Conservation (phyloP, 345 rosid genomes). For the Fremontodendron californicum region DNA sequence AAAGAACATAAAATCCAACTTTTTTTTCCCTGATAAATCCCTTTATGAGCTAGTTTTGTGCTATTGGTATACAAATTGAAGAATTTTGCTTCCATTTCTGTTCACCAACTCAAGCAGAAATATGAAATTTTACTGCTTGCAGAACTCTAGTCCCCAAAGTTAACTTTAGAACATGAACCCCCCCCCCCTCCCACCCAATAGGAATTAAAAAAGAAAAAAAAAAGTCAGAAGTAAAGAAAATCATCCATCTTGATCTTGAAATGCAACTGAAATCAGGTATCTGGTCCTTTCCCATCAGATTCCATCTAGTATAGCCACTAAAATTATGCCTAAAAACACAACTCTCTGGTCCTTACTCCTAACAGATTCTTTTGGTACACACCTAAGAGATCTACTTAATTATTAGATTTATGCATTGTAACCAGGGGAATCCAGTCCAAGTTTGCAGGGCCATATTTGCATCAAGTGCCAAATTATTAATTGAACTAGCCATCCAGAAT, state of each 20-base stretch:
- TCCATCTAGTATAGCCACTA: background rate
- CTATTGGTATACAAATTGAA: too few species aligned
- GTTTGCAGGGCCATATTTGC: background rate
- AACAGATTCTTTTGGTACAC: background rate
- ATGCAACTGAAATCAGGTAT: background rate
- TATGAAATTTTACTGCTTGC: too few species aligned
- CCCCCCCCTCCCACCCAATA: too few species aligned
- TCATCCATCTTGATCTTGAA: background rate
- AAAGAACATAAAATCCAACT: background rate
- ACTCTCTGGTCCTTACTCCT: background rate
- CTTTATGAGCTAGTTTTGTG: too few species aligned
- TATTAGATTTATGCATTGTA: background rate
- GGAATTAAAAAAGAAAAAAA: too few species aligned
- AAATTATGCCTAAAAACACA: background rate
- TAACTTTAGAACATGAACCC: too few species aligned
- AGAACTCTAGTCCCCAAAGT: too few species aligned
- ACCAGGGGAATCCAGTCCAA: background rate
- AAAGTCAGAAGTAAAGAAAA: too few species aligned
- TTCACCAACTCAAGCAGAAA: too few species aligned
- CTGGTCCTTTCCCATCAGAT: background rate
- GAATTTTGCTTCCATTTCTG: too few species aligned
- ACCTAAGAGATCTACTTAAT: background rate
- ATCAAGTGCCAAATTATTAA: background rate
- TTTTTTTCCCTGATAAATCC: too few species aligned
- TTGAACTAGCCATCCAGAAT: background rate